Base-by-base conservation (phyloP, 2,329 filamentous ascomycete genomes). In the Cadophora sp. region DNA sequence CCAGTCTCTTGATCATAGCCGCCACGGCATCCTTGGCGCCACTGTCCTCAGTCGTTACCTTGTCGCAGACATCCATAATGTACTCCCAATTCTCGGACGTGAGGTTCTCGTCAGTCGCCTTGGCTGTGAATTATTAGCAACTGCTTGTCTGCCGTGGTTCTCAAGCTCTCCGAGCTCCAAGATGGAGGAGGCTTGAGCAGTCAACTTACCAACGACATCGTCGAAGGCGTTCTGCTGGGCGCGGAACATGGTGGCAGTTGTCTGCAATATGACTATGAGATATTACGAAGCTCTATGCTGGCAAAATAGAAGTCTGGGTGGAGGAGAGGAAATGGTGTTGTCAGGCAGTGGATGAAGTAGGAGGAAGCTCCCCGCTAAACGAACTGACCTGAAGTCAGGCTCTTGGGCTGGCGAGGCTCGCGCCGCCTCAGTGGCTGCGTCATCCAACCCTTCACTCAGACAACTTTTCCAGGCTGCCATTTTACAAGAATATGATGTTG, bases 41-140 rank as follows among this genome's bases (percentile, higher is more conserved):
- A 60, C 78, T 84, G 59, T 80, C 78, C 61, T 80, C 79, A 34
- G 74, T 75, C 7, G 75, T 77, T 31, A 81, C 79, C 71, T 80
- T 81, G 68, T 81, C 80, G 74, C 79, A 80, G 34, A 80, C 79
- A 75, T 81, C 80, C 79, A 81, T 80, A 71, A 81, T 81, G 73
- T 77, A 90, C 78, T 91, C 90, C 90, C 90, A 92, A 79, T 92
- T 91, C 81, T 87, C 85, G 69, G 82, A 77, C 11, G 78, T 98
- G 76, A 98, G 87, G 81, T 97, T 99, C 86, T 99, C 96, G 81
- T 99, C 96, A 66, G 96, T 99, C 78, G 96, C 94, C 82, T 92
- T 92, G 77, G 88, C 90, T 91, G 76, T 73, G 75, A 22, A 62
- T 22, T 51, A 66, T 74, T 37, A 74, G 73, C 68, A 70, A 58